Evolutionary conservation across 768 basidiomycete genomes (phyloP), one percentile per base, ranked within the genome.

Genomic region (Termitomyces sp.): DNA sequence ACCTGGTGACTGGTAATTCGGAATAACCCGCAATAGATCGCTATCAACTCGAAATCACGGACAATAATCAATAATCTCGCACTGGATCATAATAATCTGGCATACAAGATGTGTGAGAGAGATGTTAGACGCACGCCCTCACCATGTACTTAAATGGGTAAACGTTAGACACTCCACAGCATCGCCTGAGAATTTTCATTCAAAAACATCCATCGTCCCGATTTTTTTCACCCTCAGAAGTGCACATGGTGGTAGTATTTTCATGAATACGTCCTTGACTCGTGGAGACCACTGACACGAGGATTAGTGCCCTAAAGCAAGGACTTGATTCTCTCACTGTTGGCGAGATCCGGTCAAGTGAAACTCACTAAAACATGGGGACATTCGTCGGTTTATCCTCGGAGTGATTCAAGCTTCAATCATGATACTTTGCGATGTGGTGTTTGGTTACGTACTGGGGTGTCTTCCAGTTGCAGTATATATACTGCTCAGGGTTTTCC

Each of bases 41-140:
- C 39, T 18, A 41, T 41, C 18, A n/a, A n/a, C 18, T 6, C 39
- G 20, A 11, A 42, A 9, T 41, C 27, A 27, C 4, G 27, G 27
- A 27, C 27, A 27, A 27, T 1, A 2, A 4, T 20, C 11, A 9
- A 42, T 5, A 20, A 87, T 76, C 91, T 85, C 88, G 89, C 76
- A 86, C 87, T 54, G 13, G 93, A 93, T n/a, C n/a, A n/a, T 3
- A 91, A 88, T 74, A 93, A 93, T 4, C 78, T 31, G 84, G 67
- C 71, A 91, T 96, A 89, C 94, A 61, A 95, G 95, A 57, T 81
- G 95, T 81, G 95, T 57, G 94, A 95, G 78, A 85, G 91, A 60
- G 94, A 96, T 20, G 22, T 20, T 15, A 41, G 13, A 42, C 7
- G 7, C 3, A 2, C 18, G 6, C 6, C 12, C 27, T n/a, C 36